Evolutionary conservation across 1,284 basidiomycete species (phyloP).

Genomic region (Stygiomarasmius scandens): DNA sequence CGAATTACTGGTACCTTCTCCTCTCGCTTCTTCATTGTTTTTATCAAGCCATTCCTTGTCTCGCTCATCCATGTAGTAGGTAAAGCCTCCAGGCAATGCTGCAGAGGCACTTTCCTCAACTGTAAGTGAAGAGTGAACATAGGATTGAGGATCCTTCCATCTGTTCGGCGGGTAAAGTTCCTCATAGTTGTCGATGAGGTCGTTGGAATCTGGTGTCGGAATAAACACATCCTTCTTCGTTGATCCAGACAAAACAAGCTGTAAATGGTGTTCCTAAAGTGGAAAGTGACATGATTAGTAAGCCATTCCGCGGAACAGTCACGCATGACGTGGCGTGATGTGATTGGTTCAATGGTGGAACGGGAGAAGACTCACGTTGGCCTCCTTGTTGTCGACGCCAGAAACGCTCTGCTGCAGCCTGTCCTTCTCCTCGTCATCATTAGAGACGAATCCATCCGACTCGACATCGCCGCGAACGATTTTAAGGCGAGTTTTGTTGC

Average conservation of each 20-base stretch:
- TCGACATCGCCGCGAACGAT: conserved; percentile 81
- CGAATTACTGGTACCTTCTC: conserved; percentile 75
- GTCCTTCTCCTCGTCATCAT: conserved; percentile 82
- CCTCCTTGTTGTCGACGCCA: conserved; percentile 86
- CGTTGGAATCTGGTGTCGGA: conserved; percentile 89
- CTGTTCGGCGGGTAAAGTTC: conserved; percentile 68
- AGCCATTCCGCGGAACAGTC: conserved; percentile 60
- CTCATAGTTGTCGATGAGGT: conserved; percentile 74
- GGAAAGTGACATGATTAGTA: conserved; percentile 44
- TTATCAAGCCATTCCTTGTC: conserved; percentile 93
- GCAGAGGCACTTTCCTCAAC: conserved; percentile 75
- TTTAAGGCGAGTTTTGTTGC: conserved; percentile 87
- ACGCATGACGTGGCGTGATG: conserved; percentile 34
- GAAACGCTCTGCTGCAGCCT: conserved; percentile 50
- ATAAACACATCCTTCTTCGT: conserved; percentile 62
- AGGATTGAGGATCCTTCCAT: conserved; percentile 80
- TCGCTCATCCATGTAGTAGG: conserved; percentile 95
- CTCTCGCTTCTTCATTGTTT: conserved; percentile 87
- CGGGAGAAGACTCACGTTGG: conserved; percentile 67
- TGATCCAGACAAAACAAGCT: conserved; percentile 74
- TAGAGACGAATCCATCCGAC: conserved; percentile 77
- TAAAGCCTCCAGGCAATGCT: conserved; percentile 67
- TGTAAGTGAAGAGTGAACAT: conserved; percentile 86
- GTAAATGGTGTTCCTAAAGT: conserved; percentile 87
- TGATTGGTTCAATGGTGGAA: conserved; percentile 31